Conservation (phyloP, 345 rosid species). For the Eucalyptus grandis region DNA sequence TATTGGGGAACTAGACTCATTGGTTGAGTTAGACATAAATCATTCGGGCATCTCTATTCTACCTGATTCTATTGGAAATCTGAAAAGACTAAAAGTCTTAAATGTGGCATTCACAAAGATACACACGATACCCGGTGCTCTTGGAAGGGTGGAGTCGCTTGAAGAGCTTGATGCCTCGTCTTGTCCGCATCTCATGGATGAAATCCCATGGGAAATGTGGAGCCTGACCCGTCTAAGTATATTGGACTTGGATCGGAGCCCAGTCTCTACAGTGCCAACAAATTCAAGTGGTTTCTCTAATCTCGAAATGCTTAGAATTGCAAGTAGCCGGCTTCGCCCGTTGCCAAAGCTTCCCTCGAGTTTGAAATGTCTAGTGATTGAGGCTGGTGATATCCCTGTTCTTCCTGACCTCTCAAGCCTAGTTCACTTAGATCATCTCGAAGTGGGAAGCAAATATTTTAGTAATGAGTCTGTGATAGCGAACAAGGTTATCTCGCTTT, state of each 20-base stretch:
- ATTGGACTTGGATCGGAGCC: not conserved
- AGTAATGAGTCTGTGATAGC: not conserved
- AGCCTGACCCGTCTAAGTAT: not conserved
- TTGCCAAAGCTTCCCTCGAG: not conserved
- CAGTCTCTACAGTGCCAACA: not conserved
- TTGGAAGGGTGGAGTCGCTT: not conserved
- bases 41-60: accelerated
- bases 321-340: not conserved
- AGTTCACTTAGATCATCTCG: not conserved
- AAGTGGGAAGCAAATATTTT: not conserved
- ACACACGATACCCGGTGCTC: not conserved
- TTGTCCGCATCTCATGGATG: not conserved
- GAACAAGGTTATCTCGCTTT: not conserved
- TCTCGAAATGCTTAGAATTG: not conserved
- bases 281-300: not conserved
- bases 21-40: not conserved
- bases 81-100: not conserved
- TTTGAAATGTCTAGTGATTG: not conserved
- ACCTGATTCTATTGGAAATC: not conserved
- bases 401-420: not conserved
- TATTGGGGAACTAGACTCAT: not conserved
- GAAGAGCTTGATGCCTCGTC: not conserved
- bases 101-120: not conserved
- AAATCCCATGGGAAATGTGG: not conserved
- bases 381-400: not conserved